Percentiles rank a stretch among this genome's conserved stretches.
These are phyloP conservation scores for Polyporus arcularius DNA, from an alignment of 768 basidiomycete genomes.

Conservation along the genomic window DNA sequence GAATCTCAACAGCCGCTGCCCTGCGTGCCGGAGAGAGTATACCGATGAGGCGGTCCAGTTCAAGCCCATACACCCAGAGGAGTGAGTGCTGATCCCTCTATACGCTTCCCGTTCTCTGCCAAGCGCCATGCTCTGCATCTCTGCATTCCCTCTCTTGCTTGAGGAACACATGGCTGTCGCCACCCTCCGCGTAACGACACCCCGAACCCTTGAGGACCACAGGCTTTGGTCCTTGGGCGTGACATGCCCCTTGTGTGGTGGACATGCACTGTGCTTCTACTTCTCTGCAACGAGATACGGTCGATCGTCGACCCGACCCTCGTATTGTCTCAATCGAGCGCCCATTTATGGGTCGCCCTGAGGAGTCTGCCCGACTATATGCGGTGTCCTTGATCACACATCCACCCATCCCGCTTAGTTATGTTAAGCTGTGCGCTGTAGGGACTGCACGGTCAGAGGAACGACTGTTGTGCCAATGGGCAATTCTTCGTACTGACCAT, in stretches of 20 bases:
- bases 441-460: neutral
- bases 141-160: neutral
- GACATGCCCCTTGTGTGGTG: too few relatives aligned
- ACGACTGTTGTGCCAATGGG: neutral
- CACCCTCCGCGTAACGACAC: neutral
- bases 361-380: neutral
- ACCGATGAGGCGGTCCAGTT: slow-evolving; percentile 93
- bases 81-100: slow-evolving; percentile 58
- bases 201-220: too few relatives aligned
- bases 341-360: neutral
- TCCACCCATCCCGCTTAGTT: neutral
- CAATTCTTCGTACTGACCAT: slow-evolving; percentile 2
- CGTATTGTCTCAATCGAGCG: neutral
- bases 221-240: too few relatives aligned
- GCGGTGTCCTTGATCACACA: neutral
- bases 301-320: neutral
- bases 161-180: neutral
- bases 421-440: too few relatives aligned
- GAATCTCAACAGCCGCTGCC: slow-evolving; percentile 94
- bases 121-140: slow-evolving; percentile 13
- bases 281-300: too few relatives aligned
- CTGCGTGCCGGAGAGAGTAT: slow-evolving; percentile 92
- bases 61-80: slow-evolving; percentile 92
- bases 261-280: too few relatives aligned
- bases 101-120: slow-evolving; percentile 4